phyloP scores from a whole-genome alignment of 257 asterid genomes.

The Marsdenia floribunda region DNA sequence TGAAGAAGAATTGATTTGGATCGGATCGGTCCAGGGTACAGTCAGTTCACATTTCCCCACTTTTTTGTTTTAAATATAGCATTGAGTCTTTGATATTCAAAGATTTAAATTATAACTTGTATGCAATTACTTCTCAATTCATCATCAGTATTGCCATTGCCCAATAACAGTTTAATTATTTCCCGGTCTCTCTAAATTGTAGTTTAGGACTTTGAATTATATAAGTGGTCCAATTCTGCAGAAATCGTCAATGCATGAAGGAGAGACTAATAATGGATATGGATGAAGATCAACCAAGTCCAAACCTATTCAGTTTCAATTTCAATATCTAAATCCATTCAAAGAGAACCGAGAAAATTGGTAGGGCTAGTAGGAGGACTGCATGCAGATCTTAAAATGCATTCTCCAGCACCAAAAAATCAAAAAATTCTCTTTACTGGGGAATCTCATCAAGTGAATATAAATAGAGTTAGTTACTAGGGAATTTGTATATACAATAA shows the following conservation, averaged over 20 bases:
- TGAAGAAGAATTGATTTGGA: not conserved
- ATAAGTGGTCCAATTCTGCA: too few species aligned
- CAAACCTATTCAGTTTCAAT: not conserved
- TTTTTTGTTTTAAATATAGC: not conserved
- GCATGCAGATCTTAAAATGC: not conserved
- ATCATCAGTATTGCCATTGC: not conserved
- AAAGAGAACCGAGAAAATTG: not conserved
- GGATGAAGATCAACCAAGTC: not conserved
- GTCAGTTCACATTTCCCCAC: not conserved
- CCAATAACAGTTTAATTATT: not conserved
- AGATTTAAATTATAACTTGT: constrained; percentile 4
- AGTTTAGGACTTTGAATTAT: not conserved
- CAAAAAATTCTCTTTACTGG: not conserved
- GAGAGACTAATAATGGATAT: not conserved
- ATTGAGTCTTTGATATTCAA: not conserved
- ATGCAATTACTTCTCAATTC: not conserved
- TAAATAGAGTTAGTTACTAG: too few species aligned
- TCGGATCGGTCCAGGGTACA: not conserved
- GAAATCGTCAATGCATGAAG: too few species aligned
- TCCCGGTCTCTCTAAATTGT: not conserved
- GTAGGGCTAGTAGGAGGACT: not conserved
- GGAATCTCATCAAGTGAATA: not conserved
- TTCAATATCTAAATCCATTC: not conserved
- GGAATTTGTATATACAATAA: not conserved
- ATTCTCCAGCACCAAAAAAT: not conserved